These are phyloP conservation scores for Pseudoturritis turrita DNA, from an alignment of 345 rosid genomes.

Conservation along the genomic window DNA sequence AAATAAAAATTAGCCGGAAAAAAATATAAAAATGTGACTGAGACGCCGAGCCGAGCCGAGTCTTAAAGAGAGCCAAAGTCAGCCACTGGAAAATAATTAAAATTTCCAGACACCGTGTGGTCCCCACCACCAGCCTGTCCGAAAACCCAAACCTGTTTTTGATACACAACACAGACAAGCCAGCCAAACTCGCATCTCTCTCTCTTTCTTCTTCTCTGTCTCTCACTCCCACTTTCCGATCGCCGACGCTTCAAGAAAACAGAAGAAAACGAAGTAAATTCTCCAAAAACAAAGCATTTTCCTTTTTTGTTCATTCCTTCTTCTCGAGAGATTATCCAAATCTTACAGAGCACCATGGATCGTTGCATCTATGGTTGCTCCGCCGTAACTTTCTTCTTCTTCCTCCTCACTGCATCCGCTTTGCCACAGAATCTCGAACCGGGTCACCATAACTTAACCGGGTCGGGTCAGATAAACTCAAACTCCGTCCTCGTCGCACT, in stretches of 20 bases:
- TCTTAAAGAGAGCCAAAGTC: constrained; percentile 5
- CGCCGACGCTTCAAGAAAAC: constrained; percentile 19
- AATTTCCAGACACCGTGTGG: constrained; percentile 26
- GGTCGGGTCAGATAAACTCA: constrained; percentile 55
- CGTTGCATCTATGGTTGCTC: constrained; percentile 35
- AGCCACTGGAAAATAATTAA: constrained; percentile 21
- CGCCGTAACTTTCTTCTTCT: constrained; percentile 10
- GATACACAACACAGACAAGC: constrained; percentile 8
- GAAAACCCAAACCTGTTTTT: constrained; percentile 24
- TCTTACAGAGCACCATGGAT: constrained; percentile 31
- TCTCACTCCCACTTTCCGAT: constrained; percentile 24
- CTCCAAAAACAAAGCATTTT: background rate
- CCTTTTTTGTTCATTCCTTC: background rate
- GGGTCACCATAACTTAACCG: constrained; percentile 25
- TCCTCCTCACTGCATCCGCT: constrained; percentile 6
- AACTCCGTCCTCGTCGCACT: constrained; percentile 76
- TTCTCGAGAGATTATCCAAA: background rate
- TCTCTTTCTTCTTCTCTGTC: background rate
- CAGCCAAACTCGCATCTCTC: constrained; percentile 8
- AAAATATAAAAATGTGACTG: background rate
- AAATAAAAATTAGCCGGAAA: background rate
- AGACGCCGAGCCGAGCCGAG: constrained; percentile 12
- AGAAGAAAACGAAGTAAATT: too few species aligned
- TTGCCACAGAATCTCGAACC: constrained; percentile 21
- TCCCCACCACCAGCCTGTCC: constrained; percentile 39